Conservation (phyloP, 2,329 filamentous ascomycete genomes). For the Fusarium solani-melongenae region DNA sequence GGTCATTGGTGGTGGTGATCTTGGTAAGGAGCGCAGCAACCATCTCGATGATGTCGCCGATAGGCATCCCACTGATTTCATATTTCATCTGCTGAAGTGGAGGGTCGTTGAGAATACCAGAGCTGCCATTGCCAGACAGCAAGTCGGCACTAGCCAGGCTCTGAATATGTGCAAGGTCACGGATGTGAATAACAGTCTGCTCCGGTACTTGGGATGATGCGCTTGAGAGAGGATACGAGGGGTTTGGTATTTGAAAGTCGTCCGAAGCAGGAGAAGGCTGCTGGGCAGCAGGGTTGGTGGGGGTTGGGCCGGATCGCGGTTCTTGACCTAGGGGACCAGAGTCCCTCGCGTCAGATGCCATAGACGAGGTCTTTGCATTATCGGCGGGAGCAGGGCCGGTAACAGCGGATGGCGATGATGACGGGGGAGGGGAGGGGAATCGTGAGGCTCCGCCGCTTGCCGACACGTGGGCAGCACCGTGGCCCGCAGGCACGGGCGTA, state of each 20-base stretch:
- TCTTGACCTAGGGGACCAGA: slow-evolving; percentile 43
- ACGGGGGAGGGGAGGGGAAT: slow-evolving; percentile 66
- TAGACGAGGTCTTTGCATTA: slow-evolving; percentile 58
- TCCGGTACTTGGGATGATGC: slow-evolving; percentile 44
- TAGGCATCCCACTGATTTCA: slow-evolving; percentile 97
- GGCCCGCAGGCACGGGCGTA: slow-evolving; percentile 36
- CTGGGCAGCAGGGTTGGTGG: slow-evolving; percentile 33
- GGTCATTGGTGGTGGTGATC: slow-evolving; percentile 96
- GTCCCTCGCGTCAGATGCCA: slow-evolving; percentile 57
- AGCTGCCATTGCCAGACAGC: slow-evolving; percentile 59
- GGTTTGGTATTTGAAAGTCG: slow-evolving; percentile 51
- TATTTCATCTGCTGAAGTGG: slow-evolving; percentile 74
- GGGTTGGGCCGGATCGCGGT: slow-evolving; percentile 34
- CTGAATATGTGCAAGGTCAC: slow-evolving; percentile 91
- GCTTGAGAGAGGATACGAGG: slow-evolving; percentile 48
- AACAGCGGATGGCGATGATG: slow-evolving; percentile 59
- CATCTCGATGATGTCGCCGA: slow-evolving; percentile 98
- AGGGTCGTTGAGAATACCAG: slow-evolving; percentile 62
- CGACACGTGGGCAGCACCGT: slow-evolving; percentile 42
- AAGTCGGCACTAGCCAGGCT: slow-evolving; percentile 85
- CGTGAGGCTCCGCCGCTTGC: slow-evolving; percentile 56
- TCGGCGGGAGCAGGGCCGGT: slow-evolving; percentile 52
- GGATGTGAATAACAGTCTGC: slow-evolving; percentile 77
- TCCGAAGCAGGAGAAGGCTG: slow-evolving; percentile 53
- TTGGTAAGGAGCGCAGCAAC: slow-evolving; percentile 95